Evolutionary conservation across 306 rosid species (phyloP).

Genomic region (Lotus japonicus): DNA sequence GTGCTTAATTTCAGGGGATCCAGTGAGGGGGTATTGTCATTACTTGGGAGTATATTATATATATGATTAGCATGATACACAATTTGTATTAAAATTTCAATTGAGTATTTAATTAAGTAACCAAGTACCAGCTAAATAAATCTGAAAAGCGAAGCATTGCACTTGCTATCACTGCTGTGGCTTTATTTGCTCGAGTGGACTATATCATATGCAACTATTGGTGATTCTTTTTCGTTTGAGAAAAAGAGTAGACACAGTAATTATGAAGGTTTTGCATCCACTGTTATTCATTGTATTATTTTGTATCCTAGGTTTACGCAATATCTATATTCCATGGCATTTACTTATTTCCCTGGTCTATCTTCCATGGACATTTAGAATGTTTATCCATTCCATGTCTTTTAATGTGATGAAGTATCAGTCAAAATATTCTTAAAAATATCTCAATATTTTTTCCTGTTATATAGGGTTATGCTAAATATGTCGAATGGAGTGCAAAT

Average conservation of each 20-base stretch:
- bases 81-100: neutral
- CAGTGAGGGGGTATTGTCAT: neutral
- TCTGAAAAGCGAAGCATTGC: conserved; percentile 7
- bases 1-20: conserved; percentile 7
- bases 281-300: neutral
- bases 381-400: neutral
- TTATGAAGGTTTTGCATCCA: neutral
- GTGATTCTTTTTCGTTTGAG: neutral
- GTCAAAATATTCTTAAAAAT: neutral
- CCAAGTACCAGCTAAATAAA: neutral
- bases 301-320: neutral
- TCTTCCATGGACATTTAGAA: neutral
- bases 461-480: conserved; percentile 76
- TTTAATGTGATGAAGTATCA: neutral
- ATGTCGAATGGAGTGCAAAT: conserved; percentile 98
- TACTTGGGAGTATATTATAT: neutral
- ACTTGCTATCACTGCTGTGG: neutral
- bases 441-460: neutral
- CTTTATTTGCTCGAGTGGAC: conserved; percentile 1
- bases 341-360: neutral
- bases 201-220: neutral
- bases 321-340: neutral
- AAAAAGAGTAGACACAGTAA: neutral
- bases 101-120: neutral
- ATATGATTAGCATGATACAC: neutral